These are phyloP conservation scores for Brassica carinata DNA, from an alignment of 345 rosid species.

Conservation along the genomic window DNA sequence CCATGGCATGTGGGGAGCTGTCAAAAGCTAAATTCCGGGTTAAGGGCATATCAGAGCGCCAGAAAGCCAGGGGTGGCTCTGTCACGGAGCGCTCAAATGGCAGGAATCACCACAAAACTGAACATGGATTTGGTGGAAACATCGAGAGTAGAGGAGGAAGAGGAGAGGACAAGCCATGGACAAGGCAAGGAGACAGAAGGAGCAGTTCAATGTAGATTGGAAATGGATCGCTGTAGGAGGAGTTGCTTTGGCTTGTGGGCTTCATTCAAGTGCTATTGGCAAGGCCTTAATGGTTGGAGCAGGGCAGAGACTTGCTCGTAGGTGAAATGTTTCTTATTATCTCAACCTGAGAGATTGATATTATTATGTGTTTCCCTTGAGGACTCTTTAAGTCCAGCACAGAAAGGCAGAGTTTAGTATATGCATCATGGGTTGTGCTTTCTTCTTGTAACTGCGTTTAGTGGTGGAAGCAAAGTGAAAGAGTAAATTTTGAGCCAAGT, in stretches of 20 bases:
- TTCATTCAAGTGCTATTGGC: constrained; percentile 71
- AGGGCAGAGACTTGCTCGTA: constrained; percentile 71
- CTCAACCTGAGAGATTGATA: not conserved
- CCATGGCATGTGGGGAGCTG: constrained; percentile 98
- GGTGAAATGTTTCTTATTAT: constrained; percentile 47
- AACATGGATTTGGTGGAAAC: constrained; percentile 50
- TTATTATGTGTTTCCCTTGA: not conserved
- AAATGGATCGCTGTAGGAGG: constrained; percentile 89
- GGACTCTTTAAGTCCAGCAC: not conserved
- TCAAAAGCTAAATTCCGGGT: constrained; percentile 77
- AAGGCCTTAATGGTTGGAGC: constrained; percentile 77
- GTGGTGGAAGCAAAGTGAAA: not conserved
- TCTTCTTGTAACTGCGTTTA: constrained; percentile 17
- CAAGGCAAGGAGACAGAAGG: constrained; percentile 15
- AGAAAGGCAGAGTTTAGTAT: not conserved
- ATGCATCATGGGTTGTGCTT: constrained; percentile 2
- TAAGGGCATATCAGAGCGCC: constrained; percentile 83
- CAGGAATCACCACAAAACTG: constrained; percentile 70
- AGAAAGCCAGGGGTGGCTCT: constrained; percentile 57
- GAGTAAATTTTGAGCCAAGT: constrained; percentile 2
- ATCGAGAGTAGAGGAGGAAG: constrained; percentile 37
- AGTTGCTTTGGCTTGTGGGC: constrained; percentile 74
- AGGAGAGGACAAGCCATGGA: constrained; percentile 17
- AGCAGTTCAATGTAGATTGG: constrained; percentile 57
- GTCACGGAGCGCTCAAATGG: constrained; percentile 72